phyloP scores from a whole-genome alignment of 345 rosid genomes.

The Populus simonii region DNA sequence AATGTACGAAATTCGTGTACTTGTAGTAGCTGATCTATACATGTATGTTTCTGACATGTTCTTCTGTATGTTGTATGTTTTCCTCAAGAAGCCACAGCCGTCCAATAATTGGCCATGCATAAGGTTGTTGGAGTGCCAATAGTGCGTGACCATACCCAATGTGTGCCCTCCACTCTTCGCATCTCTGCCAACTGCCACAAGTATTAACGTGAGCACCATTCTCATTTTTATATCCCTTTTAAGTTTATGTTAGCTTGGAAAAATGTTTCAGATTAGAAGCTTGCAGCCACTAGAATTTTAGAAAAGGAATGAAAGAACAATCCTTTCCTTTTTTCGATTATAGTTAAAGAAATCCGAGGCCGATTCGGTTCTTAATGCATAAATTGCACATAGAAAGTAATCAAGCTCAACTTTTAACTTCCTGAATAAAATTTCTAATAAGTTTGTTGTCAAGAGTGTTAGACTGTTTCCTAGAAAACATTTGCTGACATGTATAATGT shows the following conservation, averaged over 20 bases:
- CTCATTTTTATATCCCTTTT: not conserved
- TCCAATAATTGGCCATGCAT: conserved; percentile 40
- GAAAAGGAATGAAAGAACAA: too few species aligned
- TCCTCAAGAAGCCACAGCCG: conserved; percentile 43
- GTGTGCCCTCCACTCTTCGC: conserved; percentile 32
- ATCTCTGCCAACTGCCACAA: conserved; percentile 57
- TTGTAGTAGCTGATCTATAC: not conserved
- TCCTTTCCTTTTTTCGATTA: too few species aligned
- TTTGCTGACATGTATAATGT: too few species aligned
- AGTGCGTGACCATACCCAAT: conserved; percentile 54
- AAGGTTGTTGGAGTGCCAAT: conserved; percentile 57
- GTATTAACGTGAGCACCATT: conserved; percentile 9
- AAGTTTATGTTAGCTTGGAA: not conserved
- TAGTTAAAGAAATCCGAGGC: too few species aligned
- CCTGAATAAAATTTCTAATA: not conserved
- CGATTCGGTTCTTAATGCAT: not conserved
- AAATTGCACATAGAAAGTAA: not conserved
- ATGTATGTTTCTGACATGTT: not conserved
- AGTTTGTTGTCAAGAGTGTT: not conserved
- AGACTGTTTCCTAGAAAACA: not conserved
- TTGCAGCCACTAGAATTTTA: not conserved
- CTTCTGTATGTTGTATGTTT: not conserved
- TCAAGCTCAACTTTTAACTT: not conserved
- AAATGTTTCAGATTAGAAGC: not conserved
- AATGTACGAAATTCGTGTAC: conserved; percentile 12